Evolutionary conservation across 495 filamentous ascomycete genomes (phyloP).

Genomic region (Pyronema omphalodes): DNA sequence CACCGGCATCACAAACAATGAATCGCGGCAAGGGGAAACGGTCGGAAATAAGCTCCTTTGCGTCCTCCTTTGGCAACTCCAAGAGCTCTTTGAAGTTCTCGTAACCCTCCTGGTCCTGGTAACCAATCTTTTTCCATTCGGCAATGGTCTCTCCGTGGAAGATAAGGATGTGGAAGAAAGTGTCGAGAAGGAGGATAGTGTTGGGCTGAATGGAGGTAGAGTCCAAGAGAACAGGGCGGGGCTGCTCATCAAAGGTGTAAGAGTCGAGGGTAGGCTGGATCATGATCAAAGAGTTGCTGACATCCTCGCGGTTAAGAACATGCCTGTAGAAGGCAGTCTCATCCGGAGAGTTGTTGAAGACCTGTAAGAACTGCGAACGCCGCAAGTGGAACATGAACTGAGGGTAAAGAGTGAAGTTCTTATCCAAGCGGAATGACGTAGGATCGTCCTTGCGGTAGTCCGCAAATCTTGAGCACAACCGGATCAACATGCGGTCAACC

Average conservation of each 20-base stretch:
- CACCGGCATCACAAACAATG: conserved; percentile 96
- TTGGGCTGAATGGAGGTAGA: conserved; percentile 89
- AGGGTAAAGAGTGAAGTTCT: conserved; percentile 97
- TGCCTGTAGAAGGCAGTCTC: conserved; percentile 98
- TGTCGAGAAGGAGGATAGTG: conserved; percentile 88
- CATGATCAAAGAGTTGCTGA: conserved; percentile 93
- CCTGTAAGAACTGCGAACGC: conserved; percentile 91
- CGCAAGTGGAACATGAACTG: conserved; percentile 99
- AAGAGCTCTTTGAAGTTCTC: conserved; percentile 84
- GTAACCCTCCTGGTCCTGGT: conserved; percentile 96
- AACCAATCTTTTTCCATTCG: conserved; percentile 95
- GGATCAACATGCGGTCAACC: conserved; percentile 98
- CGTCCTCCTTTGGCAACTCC: conserved; percentile 94
- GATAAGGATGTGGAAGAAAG: conserved; percentile 99
- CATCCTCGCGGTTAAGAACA: conserved; percentile 92
- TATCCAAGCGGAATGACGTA: conserved; percentile 91
- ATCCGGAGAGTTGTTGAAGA: conserved; percentile 98
- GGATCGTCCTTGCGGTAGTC: conserved; percentile 98
- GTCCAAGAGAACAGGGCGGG: conserved; percentile 80
- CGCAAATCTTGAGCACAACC: conserved; percentile 88
- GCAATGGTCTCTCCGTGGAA: conserved; percentile 97
- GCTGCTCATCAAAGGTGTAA: conserved; percentile 88
- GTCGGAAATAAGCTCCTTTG: conserved; percentile 90
- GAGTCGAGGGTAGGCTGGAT: conserved; percentile 96
- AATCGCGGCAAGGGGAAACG: conserved; percentile 95